phyloP scores from a whole-genome alignment of 202 grass and related monocot genomes.

The Dendrocalamus latiflorus region DNA sequence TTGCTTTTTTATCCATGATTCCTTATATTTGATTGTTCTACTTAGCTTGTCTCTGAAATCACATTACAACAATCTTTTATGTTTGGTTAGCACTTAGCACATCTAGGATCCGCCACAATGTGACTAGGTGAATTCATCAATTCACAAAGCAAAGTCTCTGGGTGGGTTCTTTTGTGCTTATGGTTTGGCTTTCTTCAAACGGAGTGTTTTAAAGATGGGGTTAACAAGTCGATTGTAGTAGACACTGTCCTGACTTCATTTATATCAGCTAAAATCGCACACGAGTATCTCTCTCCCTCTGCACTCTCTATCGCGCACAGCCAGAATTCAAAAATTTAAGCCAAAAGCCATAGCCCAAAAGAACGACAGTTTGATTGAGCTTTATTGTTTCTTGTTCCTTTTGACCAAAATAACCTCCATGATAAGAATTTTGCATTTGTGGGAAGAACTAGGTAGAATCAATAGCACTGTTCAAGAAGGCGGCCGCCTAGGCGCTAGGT shows the following conservation, averaged over 20 bases:
- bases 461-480: too few relatives aligned
- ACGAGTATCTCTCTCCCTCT: too few relatives aligned
- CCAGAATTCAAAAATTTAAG: too few relatives aligned
- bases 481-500: too few relatives aligned
- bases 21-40: not conserved
- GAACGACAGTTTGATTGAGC: not conserved
- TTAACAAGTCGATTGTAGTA: too few relatives aligned
- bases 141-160: not conserved
- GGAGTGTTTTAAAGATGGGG: too few relatives aligned
- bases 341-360: too few relatives aligned
- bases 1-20: not conserved
- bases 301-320: too few relatives aligned
- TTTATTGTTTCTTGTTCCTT: slow-evolving; percentile 7
- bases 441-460: not conserved
- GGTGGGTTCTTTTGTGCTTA: too few relatives aligned
- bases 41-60: slow-evolving; percentile 5
- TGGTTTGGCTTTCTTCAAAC: too few relatives aligned
- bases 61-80: not conserved
- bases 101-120: not conserved
- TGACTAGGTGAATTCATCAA: not conserved
- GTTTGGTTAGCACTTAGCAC: not conserved
- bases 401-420: not conserved
- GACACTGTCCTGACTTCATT: too few relatives aligned
- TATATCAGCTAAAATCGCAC: too few relatives aligned
- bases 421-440: not conserved